Conservation (phyloP, 306 rosid species). For the Crotalaria pallida region DNA sequence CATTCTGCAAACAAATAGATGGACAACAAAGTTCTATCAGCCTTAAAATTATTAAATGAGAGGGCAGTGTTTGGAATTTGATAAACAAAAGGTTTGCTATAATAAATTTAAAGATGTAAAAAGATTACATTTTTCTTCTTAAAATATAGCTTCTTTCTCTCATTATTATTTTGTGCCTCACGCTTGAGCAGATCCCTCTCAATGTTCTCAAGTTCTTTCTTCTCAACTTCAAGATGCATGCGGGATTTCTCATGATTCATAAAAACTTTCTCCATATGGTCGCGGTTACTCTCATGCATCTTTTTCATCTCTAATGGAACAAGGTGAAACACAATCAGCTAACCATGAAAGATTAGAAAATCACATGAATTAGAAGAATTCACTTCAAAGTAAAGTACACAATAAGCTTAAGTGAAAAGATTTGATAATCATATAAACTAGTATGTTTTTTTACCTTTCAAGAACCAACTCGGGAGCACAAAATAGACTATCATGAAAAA, state of each 20-base stretch:
- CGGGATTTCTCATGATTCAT: constrained; percentile 40
- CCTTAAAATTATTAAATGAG: background rate
- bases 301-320: constrained; percentile 38
- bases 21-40: background rate
- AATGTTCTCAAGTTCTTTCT: constrained; percentile 32
- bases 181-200: constrained; percentile 51
- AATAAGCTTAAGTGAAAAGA: background rate
- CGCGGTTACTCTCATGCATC: constrained; percentile 33
- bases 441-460: background rate
- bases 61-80: background rate
- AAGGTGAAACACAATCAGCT: constrained; percentile 19
- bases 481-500: background rate
- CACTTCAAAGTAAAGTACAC: background rate
- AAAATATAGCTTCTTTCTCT: constrained; percentile 40
- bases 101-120: background rate
- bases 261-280: constrained; percentile 26
- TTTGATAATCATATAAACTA: background rate
- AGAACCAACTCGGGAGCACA: background rate
- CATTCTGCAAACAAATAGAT: constrained; percentile 41
- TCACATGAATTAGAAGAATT: background rate
- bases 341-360: constrained; percentile 9
- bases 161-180: constrained; percentile 39
- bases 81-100: background rate
- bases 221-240: constrained; percentile 38
- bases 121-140: constrained; percentile 54